phyloP scores from a whole-genome alignment of 116 monocot genomes.

The Cymodocea nodosa region DNA sequence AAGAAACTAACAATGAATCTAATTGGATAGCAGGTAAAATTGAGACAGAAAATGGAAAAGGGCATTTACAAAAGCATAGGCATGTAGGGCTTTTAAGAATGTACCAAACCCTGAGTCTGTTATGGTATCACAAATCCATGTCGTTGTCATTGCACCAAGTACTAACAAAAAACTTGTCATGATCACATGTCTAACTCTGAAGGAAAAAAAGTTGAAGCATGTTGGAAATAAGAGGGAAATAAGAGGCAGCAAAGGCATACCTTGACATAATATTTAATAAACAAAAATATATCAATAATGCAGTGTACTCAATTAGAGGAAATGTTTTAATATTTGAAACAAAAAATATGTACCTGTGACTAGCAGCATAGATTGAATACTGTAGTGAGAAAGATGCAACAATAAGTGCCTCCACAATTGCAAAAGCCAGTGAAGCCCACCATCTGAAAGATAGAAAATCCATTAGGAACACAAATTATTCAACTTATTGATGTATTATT shows the following conservation, averaged over 20 bases:
- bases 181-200: constrained; percentile 77
- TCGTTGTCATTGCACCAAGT: constrained; percentile 92
- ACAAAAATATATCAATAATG: too few relatives aligned
- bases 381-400: constrained; percentile 80
- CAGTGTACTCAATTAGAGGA: background rate
- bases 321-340: background rate
- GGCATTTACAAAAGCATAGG: background rate
- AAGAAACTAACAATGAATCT: too few relatives aligned
- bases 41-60: background rate
- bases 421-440: constrained; percentile 91
- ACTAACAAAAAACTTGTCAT: constrained; percentile 84
- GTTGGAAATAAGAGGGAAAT: too few relatives aligned
- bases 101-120: constrained; percentile 98
- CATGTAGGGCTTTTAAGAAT: background rate
- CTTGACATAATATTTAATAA: background rate
- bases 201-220: constrained; percentile 7
- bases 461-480: background rate
- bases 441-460: constrained; percentile 44
- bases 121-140: constrained; percentile 97
- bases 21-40: too few relatives aligned
- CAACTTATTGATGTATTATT: background rate
- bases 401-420: constrained; percentile 63
- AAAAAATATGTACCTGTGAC: constrained; percentile 35
- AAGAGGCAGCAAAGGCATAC: background rate
- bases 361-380: constrained; percentile 89